Conservation (phyloP, 768 basidiomycete genomes). For the Naganishia randhawae region DNA sequence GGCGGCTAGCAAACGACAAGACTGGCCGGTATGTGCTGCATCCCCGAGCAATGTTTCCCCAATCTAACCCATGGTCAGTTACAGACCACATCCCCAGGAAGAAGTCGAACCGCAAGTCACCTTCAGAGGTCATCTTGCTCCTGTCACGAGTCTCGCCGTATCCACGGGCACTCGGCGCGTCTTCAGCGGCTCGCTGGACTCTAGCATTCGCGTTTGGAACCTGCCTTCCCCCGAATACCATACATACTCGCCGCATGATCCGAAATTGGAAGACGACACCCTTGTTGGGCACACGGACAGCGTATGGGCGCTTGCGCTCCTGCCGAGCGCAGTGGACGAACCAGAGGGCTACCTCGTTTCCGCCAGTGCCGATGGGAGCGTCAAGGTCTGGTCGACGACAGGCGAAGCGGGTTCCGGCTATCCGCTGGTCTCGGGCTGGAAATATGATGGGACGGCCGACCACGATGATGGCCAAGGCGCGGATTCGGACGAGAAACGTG, state of each 20-base stretch:
- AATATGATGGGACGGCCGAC: constrained; percentile 59
- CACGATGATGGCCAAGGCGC: background rate
- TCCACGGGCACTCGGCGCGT: constrained; percentile 62
- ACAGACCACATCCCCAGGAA: constrained; percentile 19
- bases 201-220: constrained; percentile 86
- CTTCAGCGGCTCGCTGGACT: constrained; percentile 89
- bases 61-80: background rate
- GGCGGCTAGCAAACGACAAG: constrained; percentile 77
- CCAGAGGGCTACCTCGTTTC: constrained; percentile 74
- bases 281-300: constrained; percentile 92
- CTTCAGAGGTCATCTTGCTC: constrained; percentile 84
- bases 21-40: constrained; percentile 43
- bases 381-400: constrained; percentile 73
- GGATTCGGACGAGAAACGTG: constrained; percentile 57
- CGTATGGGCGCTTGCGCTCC: constrained; percentile 88
- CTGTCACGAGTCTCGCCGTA: constrained; percentile 74
- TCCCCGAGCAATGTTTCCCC: background rate
- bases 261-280: constrained; percentile 68
- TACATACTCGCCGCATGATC: constrained; percentile 87
- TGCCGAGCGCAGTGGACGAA: constrained; percentile 57
- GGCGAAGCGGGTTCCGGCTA: constrained; percentile 55
- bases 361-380: constrained; percentile 82
- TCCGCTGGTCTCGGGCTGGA: constrained; percentile 72
- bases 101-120: constrained; percentile 93
- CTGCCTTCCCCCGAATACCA: constrained; percentile 68